phyloP scores from a whole-genome alignment of 331 rosid species.

The Pyrus hybrid region DNA sequence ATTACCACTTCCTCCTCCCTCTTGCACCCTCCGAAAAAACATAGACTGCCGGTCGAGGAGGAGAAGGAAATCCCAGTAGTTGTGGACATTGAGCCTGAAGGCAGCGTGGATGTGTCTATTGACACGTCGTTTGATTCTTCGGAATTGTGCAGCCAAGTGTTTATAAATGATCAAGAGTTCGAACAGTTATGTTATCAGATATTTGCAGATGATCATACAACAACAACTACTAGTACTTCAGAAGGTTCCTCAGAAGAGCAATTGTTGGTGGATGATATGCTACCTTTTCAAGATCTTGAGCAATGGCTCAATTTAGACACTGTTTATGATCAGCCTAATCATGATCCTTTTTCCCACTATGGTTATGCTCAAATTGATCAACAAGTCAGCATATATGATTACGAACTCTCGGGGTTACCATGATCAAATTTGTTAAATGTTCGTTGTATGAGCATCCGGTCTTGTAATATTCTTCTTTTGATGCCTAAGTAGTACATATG shows the following conservation, averaged over 20 bases:
- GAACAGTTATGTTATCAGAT: conserved; percentile 27
- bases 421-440: conserved; percentile 1
- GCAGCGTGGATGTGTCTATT: conserved; percentile 18
- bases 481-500: background rate
- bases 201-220: background rate
- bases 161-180: conserved; percentile 28
- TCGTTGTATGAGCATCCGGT: background rate
- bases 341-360: conserved; percentile 12
- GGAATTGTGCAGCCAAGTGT: conserved; percentile 12
- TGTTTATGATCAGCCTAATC: conserved; percentile 4
- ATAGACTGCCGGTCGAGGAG: background rate
- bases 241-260: conserved; percentile 18
- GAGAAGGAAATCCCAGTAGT: conserved; percentile 5
- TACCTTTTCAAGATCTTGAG: conserved; percentile 37
- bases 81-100: conserved; percentile 10
- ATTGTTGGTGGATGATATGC: conserved; percentile 7
- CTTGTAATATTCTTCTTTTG: background rate
- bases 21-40: conserved; percentile 3
- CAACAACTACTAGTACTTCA: background rate
- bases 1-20: background rate
- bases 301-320: conserved; percentile 32
- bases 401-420: conserved; percentile 43
- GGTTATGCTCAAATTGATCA: conserved; percentile 22
- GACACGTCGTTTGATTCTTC: conserved; percentile 18
- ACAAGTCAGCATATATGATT: conserved; percentile 56